These are phyloP conservation scores for Ajuga reptans DNA, from an alignment of 305 asterid genomes.

Conservation along the genomic window DNA sequence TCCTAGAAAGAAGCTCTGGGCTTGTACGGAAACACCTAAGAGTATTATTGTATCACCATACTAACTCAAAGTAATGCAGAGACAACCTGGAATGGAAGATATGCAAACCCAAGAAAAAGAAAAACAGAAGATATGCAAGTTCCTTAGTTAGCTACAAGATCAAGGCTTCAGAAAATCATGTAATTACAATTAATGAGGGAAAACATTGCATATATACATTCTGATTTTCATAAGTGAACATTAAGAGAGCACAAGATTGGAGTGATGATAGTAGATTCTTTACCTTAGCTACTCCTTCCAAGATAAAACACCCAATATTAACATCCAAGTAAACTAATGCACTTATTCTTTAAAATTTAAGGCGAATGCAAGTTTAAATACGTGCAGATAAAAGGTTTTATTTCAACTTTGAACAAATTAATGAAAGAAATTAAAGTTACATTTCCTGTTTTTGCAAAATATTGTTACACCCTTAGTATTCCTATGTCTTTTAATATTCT, in stretches of 20 bases:
- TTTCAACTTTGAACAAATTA: background rate
- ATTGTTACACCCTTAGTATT: too few species aligned
- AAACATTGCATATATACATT: background rate
- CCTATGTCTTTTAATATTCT: too few species aligned
- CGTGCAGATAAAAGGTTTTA: background rate
- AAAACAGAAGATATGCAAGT: slow-evolving; percentile 7
- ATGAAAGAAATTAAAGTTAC: too few species aligned
- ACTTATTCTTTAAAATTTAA: background rate
- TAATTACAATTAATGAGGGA: background rate
- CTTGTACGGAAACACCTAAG: slow-evolving; percentile 66
- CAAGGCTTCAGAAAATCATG: background rate
- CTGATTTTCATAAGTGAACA: background rate
- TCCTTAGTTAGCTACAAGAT: background rate
- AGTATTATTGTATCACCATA: slow-evolving; percentile 9
- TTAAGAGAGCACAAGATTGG: background rate
- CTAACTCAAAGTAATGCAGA: slow-evolving; percentile 1
- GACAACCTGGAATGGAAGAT: background rate
- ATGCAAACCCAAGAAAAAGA: slow-evolving; percentile 9
- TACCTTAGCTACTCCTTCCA: background rate
- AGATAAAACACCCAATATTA: background rate
- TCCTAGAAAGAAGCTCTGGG: slow-evolving; percentile 44
- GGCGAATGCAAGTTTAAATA: background rate
- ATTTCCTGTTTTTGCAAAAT: too few species aligned
- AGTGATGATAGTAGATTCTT: background rate
- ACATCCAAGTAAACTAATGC: background rate